These are phyloP conservation scores for Mycena vitilis DNA, from an alignment of 768 basidiomycete genomes.

Conservation along the genomic window DNA sequence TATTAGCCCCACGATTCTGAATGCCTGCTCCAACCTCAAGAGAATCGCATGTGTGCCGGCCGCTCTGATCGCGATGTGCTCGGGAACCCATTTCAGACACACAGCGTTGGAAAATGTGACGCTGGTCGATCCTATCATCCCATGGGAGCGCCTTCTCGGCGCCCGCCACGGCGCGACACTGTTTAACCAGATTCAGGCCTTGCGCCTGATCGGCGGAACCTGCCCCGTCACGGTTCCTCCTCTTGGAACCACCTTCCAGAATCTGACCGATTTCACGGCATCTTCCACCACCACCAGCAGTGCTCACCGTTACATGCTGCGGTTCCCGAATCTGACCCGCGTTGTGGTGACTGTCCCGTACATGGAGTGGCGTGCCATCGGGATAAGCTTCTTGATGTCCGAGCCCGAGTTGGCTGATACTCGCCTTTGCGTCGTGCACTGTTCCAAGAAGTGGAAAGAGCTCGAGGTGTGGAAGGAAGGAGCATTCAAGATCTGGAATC, in stretches of 20 bases:
- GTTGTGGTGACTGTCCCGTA: constrained; percentile 19
- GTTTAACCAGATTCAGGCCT: constrained; percentile 4
- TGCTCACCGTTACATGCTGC: background rate
- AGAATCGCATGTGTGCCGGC: constrained; percentile 17
- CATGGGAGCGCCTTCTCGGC: constrained; percentile 22
- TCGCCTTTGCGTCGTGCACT: constrained; percentile 25
- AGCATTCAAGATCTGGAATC: constrained; percentile 14
- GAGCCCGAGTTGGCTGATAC: constrained; percentile 14
- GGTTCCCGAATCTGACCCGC: constrained; percentile 11
- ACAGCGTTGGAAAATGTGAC: constrained; percentile 20
- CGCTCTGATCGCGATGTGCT: constrained; percentile 9
- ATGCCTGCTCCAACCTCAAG: constrained; percentile 10
- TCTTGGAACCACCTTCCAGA: constrained; percentile 6
- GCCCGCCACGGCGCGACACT: constrained; percentile 17
- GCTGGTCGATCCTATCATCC: constrained; percentile 11
- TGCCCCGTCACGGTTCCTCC: constrained; percentile 10
- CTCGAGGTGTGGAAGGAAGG: constrained; percentile 26
- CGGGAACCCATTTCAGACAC: constrained; percentile 9
- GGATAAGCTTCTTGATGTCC: constrained; percentile 26
- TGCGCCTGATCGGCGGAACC: constrained; percentile 26
- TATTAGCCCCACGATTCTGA: background rate
- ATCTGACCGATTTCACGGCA: constrained; percentile 16
- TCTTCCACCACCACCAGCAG: background rate
- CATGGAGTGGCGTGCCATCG: constrained; percentile 7
- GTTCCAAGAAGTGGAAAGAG: constrained; percentile 31